phyloP scores from a whole-genome alignment of 2,329 filamentous ascomycete genomes.

The Cladosporium austrohemisphaericum region DNA sequence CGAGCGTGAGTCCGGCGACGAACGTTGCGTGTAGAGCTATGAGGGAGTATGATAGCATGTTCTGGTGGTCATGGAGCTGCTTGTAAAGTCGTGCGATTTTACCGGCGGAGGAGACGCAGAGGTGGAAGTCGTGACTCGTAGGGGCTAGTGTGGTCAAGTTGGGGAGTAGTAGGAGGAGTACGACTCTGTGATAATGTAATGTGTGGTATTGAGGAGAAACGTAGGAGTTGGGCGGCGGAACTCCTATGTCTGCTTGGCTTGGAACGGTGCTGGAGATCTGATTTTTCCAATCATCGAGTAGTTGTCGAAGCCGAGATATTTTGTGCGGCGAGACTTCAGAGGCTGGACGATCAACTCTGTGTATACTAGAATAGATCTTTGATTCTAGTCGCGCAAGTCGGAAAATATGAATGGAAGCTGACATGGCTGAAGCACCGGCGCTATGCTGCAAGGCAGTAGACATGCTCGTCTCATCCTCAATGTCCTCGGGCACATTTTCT shows the following conservation, averaged over 20 bases:
- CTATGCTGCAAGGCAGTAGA: background rate
- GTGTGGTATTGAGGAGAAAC: background rate
- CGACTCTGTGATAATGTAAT: background rate
- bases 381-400: constrained; percentile 20
- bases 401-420: constrained; percentile 24
- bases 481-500: constrained; percentile 10
- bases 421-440: background rate
- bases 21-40: constrained; percentile 31
- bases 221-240: background rate
- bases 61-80: constrained; percentile 26
- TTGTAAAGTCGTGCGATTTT: constrained; percentile 31
- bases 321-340: background rate
- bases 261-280: background rate
- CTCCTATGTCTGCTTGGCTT: background rate
- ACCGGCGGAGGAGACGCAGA: constrained; percentile 27
- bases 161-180: background rate
- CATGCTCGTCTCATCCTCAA: background rate
- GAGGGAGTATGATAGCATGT: constrained; percentile 25
- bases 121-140: background rate
- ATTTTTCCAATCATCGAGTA: background rate
- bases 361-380: constrained; percentile 20
- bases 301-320: background rate
- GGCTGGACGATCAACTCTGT: constrained; percentile 18
- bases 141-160: background rate
- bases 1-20: constrained; percentile 28